Evolutionary conservation across 2,329 filamentous ascomycete species (phyloP).

Genomic region (Dactylellina haptotyla): DNA sequence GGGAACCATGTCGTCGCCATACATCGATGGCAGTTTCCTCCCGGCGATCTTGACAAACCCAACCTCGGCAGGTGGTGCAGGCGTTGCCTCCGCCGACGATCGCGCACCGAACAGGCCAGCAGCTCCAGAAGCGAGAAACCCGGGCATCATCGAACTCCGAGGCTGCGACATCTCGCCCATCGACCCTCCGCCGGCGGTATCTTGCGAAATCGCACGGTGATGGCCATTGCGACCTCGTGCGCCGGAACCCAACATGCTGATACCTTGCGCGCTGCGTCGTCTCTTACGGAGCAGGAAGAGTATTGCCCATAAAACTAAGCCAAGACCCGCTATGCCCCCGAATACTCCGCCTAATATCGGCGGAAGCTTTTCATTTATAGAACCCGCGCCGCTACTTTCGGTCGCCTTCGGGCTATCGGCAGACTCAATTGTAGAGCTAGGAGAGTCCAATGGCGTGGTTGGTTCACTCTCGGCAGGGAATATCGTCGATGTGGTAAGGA

Average conservation of each 20-base stretch:
- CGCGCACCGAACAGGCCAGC: conserved; percentile 29
- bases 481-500: conserved; percentile 20
- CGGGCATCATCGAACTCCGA: conserved; percentile 39
- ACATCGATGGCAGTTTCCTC: conserved; percentile 49
- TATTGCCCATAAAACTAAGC: conserved; percentile 46
- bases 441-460: conserved; percentile 40
- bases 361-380: conserved; percentile 45
- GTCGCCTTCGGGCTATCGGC: conserved; percentile 1
- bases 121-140: conserved; percentile 24
- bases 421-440: conserved; percentile 7
- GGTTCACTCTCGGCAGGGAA: conserved; percentile 47
- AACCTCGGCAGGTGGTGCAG: conserved; percentile 24
- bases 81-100: conserved; percentile 29
- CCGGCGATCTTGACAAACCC: conserved; percentile 49
- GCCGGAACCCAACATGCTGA: conserved; percentile 15
- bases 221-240: conserved; percentile 26
- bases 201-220: conserved; percentile 35
- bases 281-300: conserved; percentile 42
- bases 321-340: conserved; percentile 43
- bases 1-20: conserved; percentile 48
- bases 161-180: conserved; percentile 45
- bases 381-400: not conserved
- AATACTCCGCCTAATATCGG: conserved; percentile 51
- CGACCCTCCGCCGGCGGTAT: conserved; percentile 30
- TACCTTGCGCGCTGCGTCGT: conserved; percentile 16